These are phyloP conservation scores for Laburnicola sp. DNA, from an alignment of 2,329 filamentous ascomycete species.

Conservation along the genomic window DNA sequence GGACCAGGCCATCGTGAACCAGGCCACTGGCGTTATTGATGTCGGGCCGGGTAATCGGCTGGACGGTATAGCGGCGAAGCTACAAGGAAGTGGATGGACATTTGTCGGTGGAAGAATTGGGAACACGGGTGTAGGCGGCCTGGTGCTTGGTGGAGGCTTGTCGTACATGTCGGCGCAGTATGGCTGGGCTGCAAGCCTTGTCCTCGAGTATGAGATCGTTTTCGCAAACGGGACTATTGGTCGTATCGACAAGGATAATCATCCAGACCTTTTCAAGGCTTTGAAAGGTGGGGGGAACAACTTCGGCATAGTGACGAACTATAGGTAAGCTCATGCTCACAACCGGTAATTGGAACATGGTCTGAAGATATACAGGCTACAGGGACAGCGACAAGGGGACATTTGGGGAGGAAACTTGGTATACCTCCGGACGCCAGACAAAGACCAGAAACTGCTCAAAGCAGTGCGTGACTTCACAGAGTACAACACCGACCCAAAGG, in stretches of 20 bases:
- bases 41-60: conserved; percentile 40
- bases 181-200: conserved; percentile 51
- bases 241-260: conserved; percentile 20
- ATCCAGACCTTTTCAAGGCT: conserved; percentile 42
- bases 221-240: conserved; percentile 50
- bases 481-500: conserved; percentile 51
- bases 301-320: conserved; percentile 43
- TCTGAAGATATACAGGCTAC: conserved; percentile 15
- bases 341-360: neutral
- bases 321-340: neutral
- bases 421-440: conserved; percentile 44
- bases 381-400: conserved; percentile 26
- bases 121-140: conserved; percentile 52
- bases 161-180: conserved; percentile 47
- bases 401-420: conserved; percentile 55
- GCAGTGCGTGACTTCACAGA: conserved; percentile 60
- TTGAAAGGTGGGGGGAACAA: conserved; percentile 46
- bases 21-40: conserved; percentile 27
- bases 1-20: conserved; percentile 30
- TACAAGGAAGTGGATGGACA: conserved; percentile 42
- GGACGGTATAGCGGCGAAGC: conserved; percentile 44
- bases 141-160: conserved; percentile 50
- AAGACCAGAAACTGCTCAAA: conserved; percentile 48
- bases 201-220: conserved; percentile 52
- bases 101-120: conserved; percentile 53